phyloP scores from a whole-genome alignment of 495 filamentous ascomycete species.

The Xylaria venustula region DNA sequence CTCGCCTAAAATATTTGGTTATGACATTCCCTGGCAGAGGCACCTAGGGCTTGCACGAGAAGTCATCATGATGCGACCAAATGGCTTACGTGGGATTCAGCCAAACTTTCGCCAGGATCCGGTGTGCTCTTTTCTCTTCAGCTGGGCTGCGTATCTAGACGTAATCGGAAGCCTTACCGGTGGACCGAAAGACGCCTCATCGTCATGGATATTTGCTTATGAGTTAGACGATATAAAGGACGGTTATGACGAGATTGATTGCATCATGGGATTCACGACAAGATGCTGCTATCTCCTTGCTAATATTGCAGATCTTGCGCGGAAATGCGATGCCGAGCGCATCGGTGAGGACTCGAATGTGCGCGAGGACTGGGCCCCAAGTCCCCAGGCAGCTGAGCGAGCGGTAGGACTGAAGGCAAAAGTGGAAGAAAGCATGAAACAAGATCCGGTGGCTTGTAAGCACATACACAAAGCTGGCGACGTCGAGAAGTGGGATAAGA shows the following conservation, averaged over 20 bases:
- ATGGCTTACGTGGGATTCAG: conserved; percentile 56
- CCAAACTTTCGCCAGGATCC: conserved; percentile 55
- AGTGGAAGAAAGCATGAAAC: conserved; percentile 46
- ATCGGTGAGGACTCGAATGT: conserved; percentile 40
- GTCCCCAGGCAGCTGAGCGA: conserved; percentile 47
- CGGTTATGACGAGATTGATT: conserved; percentile 66
- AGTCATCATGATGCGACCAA: conserved; percentile 66
- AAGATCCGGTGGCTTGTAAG: conserved; percentile 41
- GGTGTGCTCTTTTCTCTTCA: conserved; percentile 74
- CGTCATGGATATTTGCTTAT: conserved; percentile 44
- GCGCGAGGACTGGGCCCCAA: conserved; percentile 58
- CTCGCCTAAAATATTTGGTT: conserved; percentile 72
- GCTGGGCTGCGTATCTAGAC: conserved; percentile 87
- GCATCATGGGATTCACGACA: conserved; percentile 75
- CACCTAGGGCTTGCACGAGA: conserved; percentile 75
- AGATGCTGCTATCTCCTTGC: conserved; percentile 70
- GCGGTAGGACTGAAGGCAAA: conserved; percentile 57
- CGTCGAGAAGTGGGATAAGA: conserved; percentile 50
- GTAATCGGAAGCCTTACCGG: conserved; percentile 76
- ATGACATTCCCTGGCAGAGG: conserved; percentile 71
- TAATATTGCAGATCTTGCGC: conserved; percentile 69
- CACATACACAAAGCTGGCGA: conserved; percentile 48
- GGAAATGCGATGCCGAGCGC: conserved; percentile 64
- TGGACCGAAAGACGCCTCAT: conserved; percentile 31
- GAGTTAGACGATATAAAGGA: conserved; percentile 53